These are phyloP conservation scores for Kwoniella sp. DNA, from an alignment of 768 basidiomycete genomes.

Conservation along the genomic window DNA sequence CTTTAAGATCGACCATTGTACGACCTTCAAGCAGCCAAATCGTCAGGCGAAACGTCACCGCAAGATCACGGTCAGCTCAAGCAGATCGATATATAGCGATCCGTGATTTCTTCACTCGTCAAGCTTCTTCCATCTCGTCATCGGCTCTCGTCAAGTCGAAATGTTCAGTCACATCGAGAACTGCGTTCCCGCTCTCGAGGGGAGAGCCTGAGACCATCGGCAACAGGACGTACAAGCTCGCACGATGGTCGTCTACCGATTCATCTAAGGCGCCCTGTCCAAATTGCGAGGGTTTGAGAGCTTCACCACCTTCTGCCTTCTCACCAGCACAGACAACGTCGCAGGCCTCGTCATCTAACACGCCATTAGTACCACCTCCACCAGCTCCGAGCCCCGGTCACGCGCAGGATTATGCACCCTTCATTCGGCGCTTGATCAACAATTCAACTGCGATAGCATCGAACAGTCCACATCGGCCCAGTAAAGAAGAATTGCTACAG, in stretches of 20 bases:
- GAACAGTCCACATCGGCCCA: slow-evolving; percentile 62
- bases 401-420: slow-evolving; percentile 53
- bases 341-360: slow-evolving; percentile 9
- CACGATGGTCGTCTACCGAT: slow-evolving; percentile 11
- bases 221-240: background rate
- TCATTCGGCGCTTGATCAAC: slow-evolving; percentile 50
- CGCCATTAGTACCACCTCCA: slow-evolving; percentile 13
- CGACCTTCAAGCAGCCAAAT: slow-evolving; percentile 4
- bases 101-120: slow-evolving; percentile 47
- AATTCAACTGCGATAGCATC: slow-evolving; percentile 26
- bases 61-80: slow-evolving; percentile 20
- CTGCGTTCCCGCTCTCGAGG: background rate
- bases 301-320: slow-evolving; percentile 17
- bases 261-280: slow-evolving; percentile 22
- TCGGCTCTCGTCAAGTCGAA: background rate
- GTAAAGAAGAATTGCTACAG: slow-evolving; percentile 83
- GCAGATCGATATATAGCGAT: slow-evolving; percentile 47
- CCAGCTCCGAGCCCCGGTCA: slow-evolving; percentile 24
- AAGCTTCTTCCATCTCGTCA: slow-evolving; percentile 21
- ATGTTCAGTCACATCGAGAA: background rate
- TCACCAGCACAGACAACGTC: background rate
- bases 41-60: slow-evolving; percentile 2
- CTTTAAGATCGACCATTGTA: slow-evolving; percentile 10
- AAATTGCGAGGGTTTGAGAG: slow-evolving; percentile 20
- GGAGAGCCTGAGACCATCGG: background rate